These are phyloP conservation scores for Rhizoctonia solani DNA, from an alignment of 1,284 basidiomycete genomes.

Conservation along the genomic window DNA sequence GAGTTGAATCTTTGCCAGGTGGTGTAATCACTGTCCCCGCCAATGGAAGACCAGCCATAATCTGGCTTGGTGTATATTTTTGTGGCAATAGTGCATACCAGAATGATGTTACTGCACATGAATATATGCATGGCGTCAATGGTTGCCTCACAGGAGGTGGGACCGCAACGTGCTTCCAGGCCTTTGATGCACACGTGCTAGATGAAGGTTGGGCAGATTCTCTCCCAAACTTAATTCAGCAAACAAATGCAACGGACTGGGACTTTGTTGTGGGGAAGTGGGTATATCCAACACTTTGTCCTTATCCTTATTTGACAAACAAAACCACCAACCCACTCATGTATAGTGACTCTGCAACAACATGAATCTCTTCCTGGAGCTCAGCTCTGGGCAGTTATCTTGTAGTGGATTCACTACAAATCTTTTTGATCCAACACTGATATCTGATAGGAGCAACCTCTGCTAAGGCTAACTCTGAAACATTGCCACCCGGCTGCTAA, in stretches of 20 bases:
- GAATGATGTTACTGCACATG: slow-evolving; percentile 34
- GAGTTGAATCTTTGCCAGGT: no score
- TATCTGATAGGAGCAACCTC: no score
- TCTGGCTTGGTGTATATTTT: slow-evolving; percentile 30
- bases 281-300: slow-evolving; percentile 13
- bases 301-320: slow-evolving; percentile 34
- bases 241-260: slow-evolving; percentile 6
- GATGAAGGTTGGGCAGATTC: slow-evolving; percentile 37
- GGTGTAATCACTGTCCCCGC: no score
- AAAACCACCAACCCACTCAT: neutral
- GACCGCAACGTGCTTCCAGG: slow-evolving; percentile 24
- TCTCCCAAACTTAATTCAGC: slow-evolving; percentile 29
- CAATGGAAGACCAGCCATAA: no score
- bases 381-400: no score
- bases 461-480: no score
- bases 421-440: no score
- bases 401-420: no score
- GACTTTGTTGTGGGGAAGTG: slow-evolving; percentile 33
- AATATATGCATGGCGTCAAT: slow-evolving; percentile 30
- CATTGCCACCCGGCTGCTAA: no score
- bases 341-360: no score
- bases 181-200: slow-evolving; percentile 32
- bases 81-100: slow-evolving; percentile 33
- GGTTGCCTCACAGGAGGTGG: slow-evolving; percentile 31
- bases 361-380: no score